Conservation (phyloP, 2,329 filamentous ascomycete genomes). For the Diaporthe capsici region DNA sequence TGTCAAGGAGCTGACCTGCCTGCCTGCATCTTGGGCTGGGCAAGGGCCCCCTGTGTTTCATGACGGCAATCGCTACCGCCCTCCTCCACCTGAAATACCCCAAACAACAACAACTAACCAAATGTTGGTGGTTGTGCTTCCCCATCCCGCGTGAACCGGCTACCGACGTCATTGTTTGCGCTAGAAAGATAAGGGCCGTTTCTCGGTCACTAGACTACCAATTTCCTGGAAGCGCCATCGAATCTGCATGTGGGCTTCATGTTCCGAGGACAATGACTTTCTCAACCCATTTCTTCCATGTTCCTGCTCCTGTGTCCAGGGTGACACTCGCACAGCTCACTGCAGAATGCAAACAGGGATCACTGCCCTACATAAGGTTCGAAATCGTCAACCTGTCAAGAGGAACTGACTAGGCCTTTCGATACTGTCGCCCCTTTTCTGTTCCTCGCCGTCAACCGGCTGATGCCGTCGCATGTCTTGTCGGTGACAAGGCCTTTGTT, state of each 20-base stretch:
- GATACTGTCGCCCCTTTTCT: not conserved
- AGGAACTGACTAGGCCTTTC: slow-evolving; percentile 4
- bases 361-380: not conserved
- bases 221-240: slow-evolving; percentile 2
- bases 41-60: slow-evolving; percentile 11
- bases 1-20: slow-evolving; percentile 1
- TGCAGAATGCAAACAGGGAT: not conserved
- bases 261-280: not conserved
- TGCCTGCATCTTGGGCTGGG: not conserved
- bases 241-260: not conserved
- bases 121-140: not conserved
- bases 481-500: not conserved
- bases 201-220: not conserved
- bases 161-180: slow-evolving; percentile 13
- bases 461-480: slow-evolving; percentile 5
- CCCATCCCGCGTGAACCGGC: slow-evolving; percentile 7
- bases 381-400: not conserved
- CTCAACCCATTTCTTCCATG: not conserved
- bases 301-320: not conserved
- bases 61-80: not conserved
- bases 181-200: slow-evolving; percentile 15
- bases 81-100: not conserved
- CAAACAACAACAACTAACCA: not conserved
- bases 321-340: not conserved
- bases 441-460: not conserved